Percentiles rank a stretch among this genome's conserved stretches.
phyloP scores from a whole-genome alignment of 202 grass and related monocot species.

The Musa balbisiana region DNA sequence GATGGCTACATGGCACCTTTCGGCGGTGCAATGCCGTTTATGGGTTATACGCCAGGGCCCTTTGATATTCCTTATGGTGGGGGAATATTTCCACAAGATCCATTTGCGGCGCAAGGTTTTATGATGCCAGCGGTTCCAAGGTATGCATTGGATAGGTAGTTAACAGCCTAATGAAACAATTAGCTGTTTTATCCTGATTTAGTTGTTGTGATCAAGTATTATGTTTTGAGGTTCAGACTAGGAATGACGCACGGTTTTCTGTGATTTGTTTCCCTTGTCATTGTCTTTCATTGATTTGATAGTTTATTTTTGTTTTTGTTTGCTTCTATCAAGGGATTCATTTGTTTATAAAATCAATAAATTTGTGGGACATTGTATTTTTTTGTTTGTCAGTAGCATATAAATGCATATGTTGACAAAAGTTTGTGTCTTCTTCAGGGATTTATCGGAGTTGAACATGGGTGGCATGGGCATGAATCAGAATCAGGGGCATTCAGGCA shows the following conservation, averaged over 20 bases:
- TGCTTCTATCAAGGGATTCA: neutral
- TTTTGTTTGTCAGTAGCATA: neutral
- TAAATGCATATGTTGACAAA: neutral
- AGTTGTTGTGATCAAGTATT: neutral
- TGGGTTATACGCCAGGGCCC: constrained; percentile 70
- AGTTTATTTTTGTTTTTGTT: constrained; percentile 9
- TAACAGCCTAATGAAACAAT: neutral
- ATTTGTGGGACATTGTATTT: neutral
- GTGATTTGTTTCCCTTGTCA: neutral
- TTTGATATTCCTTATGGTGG: constrained; percentile 58
- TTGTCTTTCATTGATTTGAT: neutral
- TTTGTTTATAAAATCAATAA: neutral
- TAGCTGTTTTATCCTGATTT: neutral
- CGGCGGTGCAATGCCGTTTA: constrained; percentile 61
- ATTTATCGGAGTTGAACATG: constrained; percentile 71
- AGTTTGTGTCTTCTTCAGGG: constrained; percentile 41
- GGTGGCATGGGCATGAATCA: constrained; percentile 61
- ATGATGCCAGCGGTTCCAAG: constrained; percentile 84
- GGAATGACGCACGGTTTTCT: neutral
- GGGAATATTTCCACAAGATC: constrained; percentile 67
- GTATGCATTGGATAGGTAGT: constrained; percentile 38
- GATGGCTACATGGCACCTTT: constrained; percentile 74
- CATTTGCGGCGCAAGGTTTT: constrained; percentile 71
- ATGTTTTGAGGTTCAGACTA: neutral
- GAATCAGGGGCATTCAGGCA: constrained; percentile 46